phyloP scores from a whole-genome alignment of 2,329 filamentous ascomycete species.

The Juglanconis oblonga region DNA sequence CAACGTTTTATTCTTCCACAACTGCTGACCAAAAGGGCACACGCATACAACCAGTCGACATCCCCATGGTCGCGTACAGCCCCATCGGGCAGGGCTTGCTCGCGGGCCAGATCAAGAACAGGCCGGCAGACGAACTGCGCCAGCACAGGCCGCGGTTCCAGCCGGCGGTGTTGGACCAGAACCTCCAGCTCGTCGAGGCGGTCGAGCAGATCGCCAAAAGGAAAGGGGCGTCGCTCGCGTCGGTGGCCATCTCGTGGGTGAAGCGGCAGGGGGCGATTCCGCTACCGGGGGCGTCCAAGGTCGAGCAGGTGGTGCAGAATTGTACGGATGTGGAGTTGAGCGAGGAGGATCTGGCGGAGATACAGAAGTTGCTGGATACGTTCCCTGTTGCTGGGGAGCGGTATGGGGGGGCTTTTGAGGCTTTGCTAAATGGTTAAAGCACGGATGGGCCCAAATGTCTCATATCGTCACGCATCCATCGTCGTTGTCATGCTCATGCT shows the following conservation, averaged over 20 bases:
- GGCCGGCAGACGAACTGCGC: conserved; percentile 49
- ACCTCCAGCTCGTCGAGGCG: conserved; percentile 59
- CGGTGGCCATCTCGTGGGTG: conserved; percentile 67
- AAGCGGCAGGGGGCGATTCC: conserved; percentile 56
- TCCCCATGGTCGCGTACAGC: conserved; percentile 39
- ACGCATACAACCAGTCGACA: conserved; percentile 29
- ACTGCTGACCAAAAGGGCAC: background rate
- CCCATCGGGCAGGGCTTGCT: conserved; percentile 49
- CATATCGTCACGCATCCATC: too few species aligned
- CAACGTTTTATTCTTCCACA: background rate
- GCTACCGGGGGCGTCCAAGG: conserved; percentile 62
- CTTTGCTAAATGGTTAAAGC: conserved; percentile 4
- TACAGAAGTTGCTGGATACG: conserved; percentile 45
- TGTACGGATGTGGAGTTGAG: conserved; percentile 45
- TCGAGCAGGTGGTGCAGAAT: conserved; percentile 58
- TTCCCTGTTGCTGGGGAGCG: conserved; percentile 47
- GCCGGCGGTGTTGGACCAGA: conserved; percentile 57
- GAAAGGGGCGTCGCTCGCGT: conserved; percentile 59
- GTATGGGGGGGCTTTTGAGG: conserved; percentile 33
- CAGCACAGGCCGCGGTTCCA: conserved; percentile 57
- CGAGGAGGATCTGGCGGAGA: conserved; percentile 47
- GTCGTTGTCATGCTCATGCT: too few species aligned
- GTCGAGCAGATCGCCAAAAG: conserved; percentile 55
- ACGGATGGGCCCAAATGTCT: too few species aligned
- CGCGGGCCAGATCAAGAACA: conserved; percentile 56